Base-by-base conservation (phyloP, 768 basidiomycete species). In the Coprinellus micaceus region DNA sequence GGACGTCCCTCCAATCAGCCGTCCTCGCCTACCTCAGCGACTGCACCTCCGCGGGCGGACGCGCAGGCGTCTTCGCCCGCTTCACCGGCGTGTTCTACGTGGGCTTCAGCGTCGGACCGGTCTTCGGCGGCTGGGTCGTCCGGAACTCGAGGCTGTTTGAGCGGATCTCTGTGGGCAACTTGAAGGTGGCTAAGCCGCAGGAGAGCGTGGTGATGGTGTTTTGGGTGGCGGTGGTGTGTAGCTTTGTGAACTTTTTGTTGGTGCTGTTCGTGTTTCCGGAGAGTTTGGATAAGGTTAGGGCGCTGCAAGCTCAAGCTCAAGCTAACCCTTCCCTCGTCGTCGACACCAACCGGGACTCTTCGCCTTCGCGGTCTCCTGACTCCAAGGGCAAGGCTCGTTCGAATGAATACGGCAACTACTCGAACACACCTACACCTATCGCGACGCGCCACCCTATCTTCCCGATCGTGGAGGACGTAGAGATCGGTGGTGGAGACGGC, bases 1-100 rank as follows among this genome's bases (percentile, higher is more conserved):
- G 86, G 82, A 82, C 87, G 6, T 86, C 91, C 0, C 71, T 94
- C 9, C 82, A 85, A 53, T 82, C 86, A 3, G 85, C 87, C 0
- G 84, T 84, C n/a, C 83, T 87, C 13, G 89, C 94, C 3, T 93
- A 92, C 63, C 75, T 93, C 51, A 86, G 87, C 33, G 91, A 94
- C 63, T 91, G 89, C 65, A 93, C 91, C 2, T 88, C 88, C n/a
- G 77, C 83, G 43, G 91, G 90, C 41, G 91, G 91, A 9, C 83
- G 90, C 40, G 81, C 91, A 1, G 77, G 82, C 39, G 82, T 86
- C 25, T 86, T 86, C 69, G 83, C 84, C n/a, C 78, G 85, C 15
- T 86, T 94, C 68, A 77, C 81, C 7, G 94, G 94, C 2, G 81
- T 91, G 6, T 79, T 87, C 58, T 91, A 84, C 70, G 63, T 88